Conservation (phyloP, 2,329 filamentous ascomycete species). For the Sporothrix phasma region DNA sequence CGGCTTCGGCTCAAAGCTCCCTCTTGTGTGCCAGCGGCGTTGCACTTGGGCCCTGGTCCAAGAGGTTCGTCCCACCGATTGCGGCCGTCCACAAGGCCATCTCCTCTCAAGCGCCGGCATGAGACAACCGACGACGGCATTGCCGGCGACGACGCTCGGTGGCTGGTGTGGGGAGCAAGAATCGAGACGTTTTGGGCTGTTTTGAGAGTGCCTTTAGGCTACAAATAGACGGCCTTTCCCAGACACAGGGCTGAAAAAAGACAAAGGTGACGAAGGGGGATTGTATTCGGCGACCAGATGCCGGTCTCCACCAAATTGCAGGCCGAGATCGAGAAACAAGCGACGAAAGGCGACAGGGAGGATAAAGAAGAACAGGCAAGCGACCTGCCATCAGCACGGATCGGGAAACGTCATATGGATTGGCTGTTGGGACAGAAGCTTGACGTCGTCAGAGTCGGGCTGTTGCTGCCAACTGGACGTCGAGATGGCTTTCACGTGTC, state of each 20-base stretch:
- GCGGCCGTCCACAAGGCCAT: background rate
- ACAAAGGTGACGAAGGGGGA: background rate
- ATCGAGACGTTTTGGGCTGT: no score
- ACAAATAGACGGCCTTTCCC: background rate
- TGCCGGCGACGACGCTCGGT: background rate
- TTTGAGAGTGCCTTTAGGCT: no score
- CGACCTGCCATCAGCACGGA: background rate
- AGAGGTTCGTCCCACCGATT: background rate
- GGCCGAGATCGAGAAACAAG: background rate
- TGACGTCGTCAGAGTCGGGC: background rate
- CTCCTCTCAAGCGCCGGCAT: background rate
- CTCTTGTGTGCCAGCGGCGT: background rate
- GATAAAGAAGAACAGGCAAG: background rate
- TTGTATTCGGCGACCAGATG: background rate
- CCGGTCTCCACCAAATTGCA: no score
- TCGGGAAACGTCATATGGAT: background rate
- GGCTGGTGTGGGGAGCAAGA: background rate
- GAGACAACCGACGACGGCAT: background rate
- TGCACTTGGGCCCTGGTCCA: background rate
- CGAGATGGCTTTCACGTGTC: conserved; percentile 14
- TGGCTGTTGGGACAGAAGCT: background rate
- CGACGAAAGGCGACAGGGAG: background rate
- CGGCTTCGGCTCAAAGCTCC: background rate
- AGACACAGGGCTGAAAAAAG: background rate
- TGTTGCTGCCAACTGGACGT: conserved; percentile 2